Evolutionary conservation across 1,284 basidiomycete species (phyloP).

Genomic region (Erythrobasidium hasegawianum): DNA sequence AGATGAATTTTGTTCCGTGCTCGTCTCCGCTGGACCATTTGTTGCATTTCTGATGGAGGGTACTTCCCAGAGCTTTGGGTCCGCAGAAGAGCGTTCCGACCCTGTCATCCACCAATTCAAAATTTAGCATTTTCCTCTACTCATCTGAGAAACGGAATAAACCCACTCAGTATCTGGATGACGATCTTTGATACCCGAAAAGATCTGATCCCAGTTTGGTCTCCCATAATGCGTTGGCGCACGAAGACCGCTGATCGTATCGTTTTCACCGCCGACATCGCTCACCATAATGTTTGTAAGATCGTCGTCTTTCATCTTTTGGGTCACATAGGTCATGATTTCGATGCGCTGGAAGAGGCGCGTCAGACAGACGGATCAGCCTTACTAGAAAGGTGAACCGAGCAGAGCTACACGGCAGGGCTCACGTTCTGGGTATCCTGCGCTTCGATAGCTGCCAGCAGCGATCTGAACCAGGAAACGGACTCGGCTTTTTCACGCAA

Average conservation of each 20-base stretch:
- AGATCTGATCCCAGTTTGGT: conserved; percentile 66
- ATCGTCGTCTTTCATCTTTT: conserved; percentile 79
- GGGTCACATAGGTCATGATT: conserved; percentile 86
- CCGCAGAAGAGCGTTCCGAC: conserved; percentile 4
- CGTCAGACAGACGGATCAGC: not conserved
- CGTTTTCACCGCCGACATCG: conserved; percentile 81
- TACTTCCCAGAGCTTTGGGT: conserved; percentile 57
- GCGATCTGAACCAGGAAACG: conserved; percentile 90
- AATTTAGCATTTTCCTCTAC: conserved; percentile 56
- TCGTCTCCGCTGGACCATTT: conserved; percentile 71
- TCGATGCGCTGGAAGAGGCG: conserved; percentile 41
- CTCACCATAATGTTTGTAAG: conserved; percentile 61
- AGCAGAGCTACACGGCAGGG: not conserved
- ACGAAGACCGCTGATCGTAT: conserved; percentile 75
- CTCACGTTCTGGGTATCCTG: conserved; percentile 68
- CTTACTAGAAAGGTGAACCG: not conserved
- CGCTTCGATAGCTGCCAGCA: conserved; percentile 83
- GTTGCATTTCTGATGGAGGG: conserved; percentile 71
- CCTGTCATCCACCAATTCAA: not conserved
- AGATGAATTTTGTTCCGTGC: conserved; percentile 76
- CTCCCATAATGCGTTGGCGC: conserved; percentile 89
- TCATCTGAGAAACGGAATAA: conserved; percentile 42
- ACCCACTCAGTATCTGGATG: conserved; percentile 35
- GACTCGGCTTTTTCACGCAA: conserved; percentile 44
- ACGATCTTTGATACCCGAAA: conserved; percentile 12